These are phyloP conservation scores for Galerina marginata DNA, from an alignment of 768 basidiomycete genomes.

Conservation along the genomic window DNA sequence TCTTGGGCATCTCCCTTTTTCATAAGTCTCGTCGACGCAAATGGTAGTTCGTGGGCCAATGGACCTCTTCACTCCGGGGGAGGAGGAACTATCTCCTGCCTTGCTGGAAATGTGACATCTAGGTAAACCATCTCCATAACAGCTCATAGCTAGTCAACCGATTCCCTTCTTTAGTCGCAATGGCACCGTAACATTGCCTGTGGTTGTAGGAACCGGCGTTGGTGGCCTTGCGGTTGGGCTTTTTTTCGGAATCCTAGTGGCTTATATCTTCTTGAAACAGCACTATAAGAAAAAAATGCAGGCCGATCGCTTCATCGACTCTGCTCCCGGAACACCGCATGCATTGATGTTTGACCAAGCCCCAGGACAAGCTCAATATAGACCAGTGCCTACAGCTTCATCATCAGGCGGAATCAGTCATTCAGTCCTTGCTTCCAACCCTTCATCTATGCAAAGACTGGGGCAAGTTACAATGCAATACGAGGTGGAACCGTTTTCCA, in stretches of 20 bases:
- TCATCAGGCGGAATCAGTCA: slow-evolving; percentile 17
- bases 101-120: slow-evolving; percentile 34
- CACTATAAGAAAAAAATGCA: slow-evolving; percentile 26
- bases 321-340: slow-evolving; percentile 25
- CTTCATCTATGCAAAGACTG: slow-evolving; percentile 24
- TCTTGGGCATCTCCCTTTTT: slow-evolving; percentile 63
- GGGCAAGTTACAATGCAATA: slow-evolving; percentile 29
- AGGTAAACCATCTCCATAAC: slow-evolving; percentile 19
- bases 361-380: slow-evolving; percentile 26
- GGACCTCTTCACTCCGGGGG: slow-evolving; percentile 66
- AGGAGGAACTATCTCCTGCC: slow-evolving; percentile 46
- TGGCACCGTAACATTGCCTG: slow-evolving; percentile 22
- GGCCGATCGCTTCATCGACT: slow-evolving; percentile 32
- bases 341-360: slow-evolving; percentile 22
- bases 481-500: slow-evolving; percentile 49
- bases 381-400: slow-evolving; percentile 31
- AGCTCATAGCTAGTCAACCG: not conserved
- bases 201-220: slow-evolving; percentile 42
- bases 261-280: slow-evolving; percentile 38
- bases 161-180: slow-evolving; percentile 3
- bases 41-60: slow-evolving; percentile 57
- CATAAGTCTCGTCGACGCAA: slow-evolving; percentile 56
- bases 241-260: slow-evolving; percentile 35
- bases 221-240: slow-evolving; percentile 46
- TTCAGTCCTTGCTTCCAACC: slow-evolving; percentile 14